Conservation (phyloP, 2,329 filamentous ascomycete genomes). For the Colletotrichum sansevieriae region DNA sequence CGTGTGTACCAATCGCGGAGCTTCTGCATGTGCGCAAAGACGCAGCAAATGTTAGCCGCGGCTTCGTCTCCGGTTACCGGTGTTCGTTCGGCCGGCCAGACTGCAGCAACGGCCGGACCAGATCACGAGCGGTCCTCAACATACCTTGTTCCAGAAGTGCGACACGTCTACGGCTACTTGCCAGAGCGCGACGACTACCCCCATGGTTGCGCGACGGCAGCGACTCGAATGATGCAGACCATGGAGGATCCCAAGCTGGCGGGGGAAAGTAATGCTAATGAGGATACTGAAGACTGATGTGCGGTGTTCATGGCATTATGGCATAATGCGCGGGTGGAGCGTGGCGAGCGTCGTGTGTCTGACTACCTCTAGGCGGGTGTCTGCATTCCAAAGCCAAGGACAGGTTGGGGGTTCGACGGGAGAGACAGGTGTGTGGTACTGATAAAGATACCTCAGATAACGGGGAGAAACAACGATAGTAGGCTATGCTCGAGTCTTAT, state of each 20-base stretch:
- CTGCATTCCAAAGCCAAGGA: conserved; percentile 36
- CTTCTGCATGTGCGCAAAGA: conserved; percentile 63
- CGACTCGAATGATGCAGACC: conserved; percentile 30
- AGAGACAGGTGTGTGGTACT: conserved; percentile 8
- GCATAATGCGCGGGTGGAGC: conserved; percentile 29
- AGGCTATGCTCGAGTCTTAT: neutral
- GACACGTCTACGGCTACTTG: conserved; percentile 72
- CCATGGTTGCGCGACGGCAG: conserved; percentile 50
- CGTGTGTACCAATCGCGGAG: conserved; percentile 75
- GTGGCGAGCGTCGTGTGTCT: conserved; percentile 33
- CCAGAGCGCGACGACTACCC: conserved; percentile 63
- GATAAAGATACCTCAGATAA: neutral
- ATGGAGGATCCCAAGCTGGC: conserved; percentile 36
- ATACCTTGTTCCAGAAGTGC: conserved; percentile 73
- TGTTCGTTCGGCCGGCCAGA: neutral
- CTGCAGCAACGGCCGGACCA: neutral
- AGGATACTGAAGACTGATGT: conserved; percentile 29
- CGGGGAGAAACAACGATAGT: neutral
- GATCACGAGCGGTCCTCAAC: conserved; percentile 37
- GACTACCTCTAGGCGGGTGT: conserved; percentile 11
- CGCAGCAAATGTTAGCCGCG: conserved; percentile 27
- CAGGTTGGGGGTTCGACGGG: conserved; percentile 18
- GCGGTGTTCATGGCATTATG: conserved; percentile 40
- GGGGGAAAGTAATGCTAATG: conserved; percentile 34
- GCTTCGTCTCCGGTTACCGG: neutral